Conservation (phyloP, 2,329 filamentous ascomycete genomes). For the Trichophyton mentagrophytes region DNA sequence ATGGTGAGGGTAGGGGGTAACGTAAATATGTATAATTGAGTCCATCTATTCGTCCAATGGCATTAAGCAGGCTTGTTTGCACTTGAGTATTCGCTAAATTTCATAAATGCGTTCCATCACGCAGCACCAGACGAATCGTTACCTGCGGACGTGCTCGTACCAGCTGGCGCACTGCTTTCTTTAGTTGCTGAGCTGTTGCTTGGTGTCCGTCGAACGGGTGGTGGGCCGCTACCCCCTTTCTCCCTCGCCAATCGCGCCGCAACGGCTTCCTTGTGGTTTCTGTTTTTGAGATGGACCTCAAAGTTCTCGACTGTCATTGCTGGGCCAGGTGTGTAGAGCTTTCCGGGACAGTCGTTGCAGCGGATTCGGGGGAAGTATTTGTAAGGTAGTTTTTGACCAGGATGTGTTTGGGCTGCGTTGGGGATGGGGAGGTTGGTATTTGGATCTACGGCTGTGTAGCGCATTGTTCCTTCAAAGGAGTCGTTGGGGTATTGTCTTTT, state of each 20-base stretch:
- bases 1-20: too few species aligned
- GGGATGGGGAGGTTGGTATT: constrained; percentile 54
- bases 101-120: background rate
- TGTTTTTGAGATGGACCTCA: constrained; percentile 80
- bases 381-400: constrained; percentile 54
- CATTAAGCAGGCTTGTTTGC: background rate
- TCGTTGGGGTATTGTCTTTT: constrained; percentile 62
- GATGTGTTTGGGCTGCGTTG: constrained; percentile 37
- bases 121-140: background rate
- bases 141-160: background rate
- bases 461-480: constrained; percentile 81
- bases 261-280: constrained; percentile 62
- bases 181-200: background rate
- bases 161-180: background rate
- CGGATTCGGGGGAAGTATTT: constrained; percentile 81
- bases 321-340: constrained; percentile 82
- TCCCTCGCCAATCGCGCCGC: constrained; percentile 15
- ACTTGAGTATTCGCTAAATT: background rate
- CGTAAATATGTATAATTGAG: too few species aligned
- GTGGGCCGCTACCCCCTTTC: background rate
- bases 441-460: constrained; percentile 67
- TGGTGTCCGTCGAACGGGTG: background rate
- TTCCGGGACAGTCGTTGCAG: constrained; percentile 84
- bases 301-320: constrained; percentile 80
- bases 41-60: background rate